Evolutionary conservation across 148 eudicot genomes (phyloP).

Genomic region (Spergularia bocconei): DNA sequence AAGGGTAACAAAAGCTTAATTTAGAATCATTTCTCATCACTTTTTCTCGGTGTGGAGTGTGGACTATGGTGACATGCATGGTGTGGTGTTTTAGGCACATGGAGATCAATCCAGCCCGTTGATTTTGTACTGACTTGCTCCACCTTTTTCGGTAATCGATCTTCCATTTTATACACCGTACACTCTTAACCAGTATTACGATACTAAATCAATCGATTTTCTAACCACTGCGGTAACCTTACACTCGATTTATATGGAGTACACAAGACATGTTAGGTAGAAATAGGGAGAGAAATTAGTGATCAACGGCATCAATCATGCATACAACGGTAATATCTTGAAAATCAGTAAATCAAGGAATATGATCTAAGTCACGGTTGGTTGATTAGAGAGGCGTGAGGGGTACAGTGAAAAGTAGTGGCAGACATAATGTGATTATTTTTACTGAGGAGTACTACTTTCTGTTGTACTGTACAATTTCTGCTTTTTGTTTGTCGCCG

Average conservation of each 20-base stretch:
- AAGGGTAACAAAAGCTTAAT: neutral
- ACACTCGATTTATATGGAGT: too few species aligned
- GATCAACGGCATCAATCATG: slow-evolving; percentile 29
- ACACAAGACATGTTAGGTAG: too few species aligned
- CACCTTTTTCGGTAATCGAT: neutral
- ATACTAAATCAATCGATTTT: too few species aligned
- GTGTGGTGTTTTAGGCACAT: slow-evolving; percentile 14
- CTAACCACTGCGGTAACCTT: too few species aligned
- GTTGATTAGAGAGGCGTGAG: slow-evolving; percentile 4
- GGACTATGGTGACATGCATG: neutral
- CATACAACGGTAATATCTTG: neutral
- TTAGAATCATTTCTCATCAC: neutral
- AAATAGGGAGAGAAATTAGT: too few species aligned
- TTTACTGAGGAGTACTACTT: neutral
- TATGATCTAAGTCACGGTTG: slow-evolving; percentile 8
- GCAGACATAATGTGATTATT: slow-evolving; percentile 22
- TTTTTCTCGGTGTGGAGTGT: neutral
- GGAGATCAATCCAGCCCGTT: slow-evolving; percentile 20
- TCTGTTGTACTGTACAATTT: neutral
- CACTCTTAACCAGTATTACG: too few species aligned
- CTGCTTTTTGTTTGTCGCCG: neutral
- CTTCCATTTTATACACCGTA: neutral
- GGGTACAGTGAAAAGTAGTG: slow-evolving; percentile 1
- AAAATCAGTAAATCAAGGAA: neutral
- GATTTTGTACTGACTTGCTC: slow-evolving; percentile 1